Evolutionary conservation across 163 green algal species (phyloP).

Genomic region (Botryococcus braunii): DNA sequence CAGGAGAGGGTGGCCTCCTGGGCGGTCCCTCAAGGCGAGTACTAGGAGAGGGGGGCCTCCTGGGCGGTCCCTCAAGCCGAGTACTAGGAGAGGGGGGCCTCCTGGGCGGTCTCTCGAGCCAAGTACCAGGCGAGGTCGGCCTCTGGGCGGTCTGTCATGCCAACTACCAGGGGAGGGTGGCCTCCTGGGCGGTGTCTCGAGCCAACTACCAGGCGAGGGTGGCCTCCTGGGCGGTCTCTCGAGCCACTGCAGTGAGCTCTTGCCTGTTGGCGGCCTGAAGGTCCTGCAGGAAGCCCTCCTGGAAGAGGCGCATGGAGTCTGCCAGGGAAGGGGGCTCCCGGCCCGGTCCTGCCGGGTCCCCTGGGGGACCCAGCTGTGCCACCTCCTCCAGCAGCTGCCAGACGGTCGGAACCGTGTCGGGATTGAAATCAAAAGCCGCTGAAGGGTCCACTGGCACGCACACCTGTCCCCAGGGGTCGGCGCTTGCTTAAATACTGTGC

Average conservation of each 20-base stretch:
- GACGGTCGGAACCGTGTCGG: constrained; percentile 70
- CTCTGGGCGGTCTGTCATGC: too few relatives aligned
- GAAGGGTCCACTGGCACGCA: constrained; percentile 72
- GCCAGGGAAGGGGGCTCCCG: constrained; percentile 44
- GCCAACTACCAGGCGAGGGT: constrained; percentile 34
- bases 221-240: constrained; percentile 15
- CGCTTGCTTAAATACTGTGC: too few relatives aligned
- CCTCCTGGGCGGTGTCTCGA: too few relatives aligned
- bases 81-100: too few relatives aligned
- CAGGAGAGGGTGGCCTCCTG: constrained; percentile 27
- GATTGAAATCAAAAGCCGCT: constrained; percentile 60
- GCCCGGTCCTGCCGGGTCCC: constrained; percentile 6
- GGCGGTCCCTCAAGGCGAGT: constrained; percentile 13
- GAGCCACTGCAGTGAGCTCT: constrained; percentile 16
- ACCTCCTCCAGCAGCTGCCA: constrained; percentile 62
- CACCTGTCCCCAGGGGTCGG: constrained; percentile 31
- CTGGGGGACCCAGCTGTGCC: background rate
- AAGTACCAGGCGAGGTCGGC: constrained; percentile 42
- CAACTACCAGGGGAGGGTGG: too few relatives aligned
- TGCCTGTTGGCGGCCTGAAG: constrained; percentile 21
- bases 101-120: constrained; percentile 20
- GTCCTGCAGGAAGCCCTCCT: constrained; percentile 41
- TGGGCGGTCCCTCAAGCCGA: too few relatives aligned
- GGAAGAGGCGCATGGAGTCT: constrained; percentile 42
- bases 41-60: too few relatives aligned